Percentiles rank a stretch among this genome's conserved stretches.
Conservation (phyloP, 768 basidiomycete genomes). For the Podaxis sp. region DNA sequence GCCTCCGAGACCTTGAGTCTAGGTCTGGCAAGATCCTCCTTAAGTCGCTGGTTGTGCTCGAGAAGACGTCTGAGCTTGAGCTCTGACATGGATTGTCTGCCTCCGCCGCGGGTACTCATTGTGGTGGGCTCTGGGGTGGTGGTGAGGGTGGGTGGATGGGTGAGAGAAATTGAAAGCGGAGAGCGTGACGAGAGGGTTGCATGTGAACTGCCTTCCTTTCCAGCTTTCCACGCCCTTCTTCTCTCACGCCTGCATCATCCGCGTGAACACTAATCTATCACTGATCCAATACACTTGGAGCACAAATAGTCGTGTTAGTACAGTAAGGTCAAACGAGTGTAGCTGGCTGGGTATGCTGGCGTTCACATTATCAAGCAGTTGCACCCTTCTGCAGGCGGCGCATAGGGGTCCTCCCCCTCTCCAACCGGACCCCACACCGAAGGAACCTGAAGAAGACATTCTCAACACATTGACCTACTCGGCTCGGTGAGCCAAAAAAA, state of each 20-base stretch:
- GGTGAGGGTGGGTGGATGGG: conserved; percentile 6
- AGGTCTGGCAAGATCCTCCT: conserved; percentile 88
- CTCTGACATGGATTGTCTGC: conserved; percentile 92
- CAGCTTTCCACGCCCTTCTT: conserved; percentile 7
- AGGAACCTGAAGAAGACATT: conserved; percentile 57
- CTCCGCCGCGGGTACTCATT: conserved; percentile 63
- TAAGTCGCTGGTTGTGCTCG: conserved; percentile 90
- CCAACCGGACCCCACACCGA: conserved; percentile 92
- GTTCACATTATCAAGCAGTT: conserved; percentile 69
- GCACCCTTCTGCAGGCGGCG: conserved; percentile 75
- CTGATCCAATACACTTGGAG: too few relatives aligned
- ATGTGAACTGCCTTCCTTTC: conserved; percentile 11
- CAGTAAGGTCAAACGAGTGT: neutral
- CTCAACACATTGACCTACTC: neutral
- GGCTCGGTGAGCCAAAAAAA: neutral
- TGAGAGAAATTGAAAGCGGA: conserved; percentile 3
- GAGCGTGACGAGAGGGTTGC: neutral
- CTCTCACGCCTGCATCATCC: conserved; percentile 8
- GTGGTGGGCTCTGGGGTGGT: conserved; percentile 15
- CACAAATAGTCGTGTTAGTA: neutral
- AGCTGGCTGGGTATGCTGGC: neutral
- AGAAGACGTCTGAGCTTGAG: conserved; percentile 92
- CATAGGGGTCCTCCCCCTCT: conserved; percentile 92
- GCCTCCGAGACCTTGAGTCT: conserved; percentile 92
- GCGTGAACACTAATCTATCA: neutral